A percentile compares a stretch with the other conserved stretches of the same genome.
These are phyloP conservation scores for Cardamine chenopodiifolia DNA, from an alignment of 345 rosid genomes.

Conservation along the genomic window DNA sequence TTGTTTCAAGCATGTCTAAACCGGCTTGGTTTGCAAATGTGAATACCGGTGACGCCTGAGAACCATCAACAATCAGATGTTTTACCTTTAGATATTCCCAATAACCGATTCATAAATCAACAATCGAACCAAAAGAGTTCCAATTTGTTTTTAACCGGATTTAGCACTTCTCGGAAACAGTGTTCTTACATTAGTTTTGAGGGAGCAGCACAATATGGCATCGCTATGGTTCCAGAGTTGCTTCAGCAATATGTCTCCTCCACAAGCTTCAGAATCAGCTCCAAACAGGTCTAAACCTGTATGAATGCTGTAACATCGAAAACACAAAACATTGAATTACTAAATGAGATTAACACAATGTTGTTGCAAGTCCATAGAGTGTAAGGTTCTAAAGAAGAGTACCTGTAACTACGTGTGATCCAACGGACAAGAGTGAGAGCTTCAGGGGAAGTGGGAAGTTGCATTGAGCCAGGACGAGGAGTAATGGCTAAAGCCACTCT, in stretches of 20 bases:
- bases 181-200: constrained; percentile 67
- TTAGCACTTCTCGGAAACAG: background rate
- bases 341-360: background rate
- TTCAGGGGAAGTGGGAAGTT: constrained; percentile 83
- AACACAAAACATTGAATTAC: background rate
- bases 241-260: constrained; percentile 71
- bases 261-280: constrained; percentile 48
- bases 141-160: background rate
- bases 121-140: background rate
- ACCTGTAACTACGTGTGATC: constrained; percentile 92
- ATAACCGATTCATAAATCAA: background rate
- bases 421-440: constrained; percentile 85
- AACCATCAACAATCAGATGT: background rate
- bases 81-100: background rate
- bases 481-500: constrained; percentile 97
- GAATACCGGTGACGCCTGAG: constrained; percentile 79
- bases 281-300: constrained; percentile 66
- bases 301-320: constrained; percentile 52
- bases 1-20: constrained; percentile 97
- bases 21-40: constrained; percentile 96
- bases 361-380: background rate
- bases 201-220: constrained; percentile 89
- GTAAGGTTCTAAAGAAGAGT: background rate
- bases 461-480: constrained; percentile 55
- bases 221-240: constrained; percentile 87